These are phyloP conservation scores for Neurospora intermedia DNA, from an alignment of 495 filamentous ascomycete species.

Conservation along the genomic window DNA sequence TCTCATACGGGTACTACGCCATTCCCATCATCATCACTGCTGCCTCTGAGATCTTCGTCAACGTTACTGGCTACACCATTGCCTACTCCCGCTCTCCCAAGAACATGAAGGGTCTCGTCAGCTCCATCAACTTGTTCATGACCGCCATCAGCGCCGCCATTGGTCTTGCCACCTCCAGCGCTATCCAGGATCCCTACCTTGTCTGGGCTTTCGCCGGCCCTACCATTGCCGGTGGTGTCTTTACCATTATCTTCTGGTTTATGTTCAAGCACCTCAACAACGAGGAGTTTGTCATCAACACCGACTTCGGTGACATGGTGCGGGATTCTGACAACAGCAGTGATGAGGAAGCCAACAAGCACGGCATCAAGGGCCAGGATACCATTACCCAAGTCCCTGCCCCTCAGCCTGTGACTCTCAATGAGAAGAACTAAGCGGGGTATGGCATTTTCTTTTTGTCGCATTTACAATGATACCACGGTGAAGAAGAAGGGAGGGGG, in stretches of 20 bases:
- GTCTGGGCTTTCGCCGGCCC: constrained; percentile 43
- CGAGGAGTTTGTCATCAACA: constrained; percentile 33
- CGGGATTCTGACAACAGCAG: constrained; percentile 29
- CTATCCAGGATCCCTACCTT: constrained; percentile 49
- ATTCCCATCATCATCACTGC: constrained; percentile 41
- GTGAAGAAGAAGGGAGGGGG: background rate
- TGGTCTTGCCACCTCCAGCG: constrained; percentile 44
- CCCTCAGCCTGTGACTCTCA: background rate
- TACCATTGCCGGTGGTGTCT: constrained; percentile 31
- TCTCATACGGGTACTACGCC: constrained; percentile 31
- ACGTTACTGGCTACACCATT: constrained; percentile 58
- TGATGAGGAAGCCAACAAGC: constrained; percentile 21
- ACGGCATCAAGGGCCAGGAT: background rate
- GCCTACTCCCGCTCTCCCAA: constrained; percentile 59
- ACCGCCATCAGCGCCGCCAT: constrained; percentile 46
- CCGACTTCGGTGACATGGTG: constrained; percentile 26
- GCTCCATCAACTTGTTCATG: constrained; percentile 48
- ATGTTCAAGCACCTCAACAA: constrained; percentile 34
- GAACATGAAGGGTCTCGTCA: constrained; percentile 57
- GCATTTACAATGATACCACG: background rate
- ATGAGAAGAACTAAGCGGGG: background rate
- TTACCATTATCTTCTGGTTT: constrained; percentile 37
- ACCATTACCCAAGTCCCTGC: background rate
- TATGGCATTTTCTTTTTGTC: background rate
- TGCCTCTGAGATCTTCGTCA: constrained; percentile 57